Base-by-base conservation (phyloP, 2,329 filamentous ascomycete genomes). In the Pseudocercospora fuligena region DNA sequence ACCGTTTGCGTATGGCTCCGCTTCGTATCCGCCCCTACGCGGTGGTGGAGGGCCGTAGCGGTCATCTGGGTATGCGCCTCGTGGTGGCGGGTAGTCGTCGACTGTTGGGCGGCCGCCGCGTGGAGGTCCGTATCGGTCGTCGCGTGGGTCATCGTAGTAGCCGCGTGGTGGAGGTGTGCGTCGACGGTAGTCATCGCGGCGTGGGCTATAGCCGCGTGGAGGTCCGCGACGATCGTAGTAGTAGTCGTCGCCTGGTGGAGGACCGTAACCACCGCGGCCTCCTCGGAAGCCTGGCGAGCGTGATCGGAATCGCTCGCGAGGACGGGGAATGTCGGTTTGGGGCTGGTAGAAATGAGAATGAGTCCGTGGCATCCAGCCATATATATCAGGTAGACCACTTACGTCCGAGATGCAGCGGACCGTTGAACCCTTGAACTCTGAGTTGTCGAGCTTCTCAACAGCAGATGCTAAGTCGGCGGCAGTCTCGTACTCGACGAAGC, bases 401-500 rank as follows among this genome's bases (percentile, higher is more conserved):
- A 98, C 94, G 83, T 97, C 94, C 75, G 93, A 89, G 75, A 92
- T 84, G 81, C 95, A 99, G 72, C 87, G 90, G 73, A 99, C 94
- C 72, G 89, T 87, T 72, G 89, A 89, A 74, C 93, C 93, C 84
- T 97, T 97, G 82, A 98, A 98, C 77, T 97, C 93, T 78, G 89
- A 90, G 72, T 89, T 89, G 79, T 98, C 93, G 70, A 99, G 91
- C 82, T 97, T 97, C 80, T 97, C 93, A 65, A 98, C 92, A 62
- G 95, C 95, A 67, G 90, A 90, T 78, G 92, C 93, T 66, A 99
- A 84, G 77, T 99, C 95, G 72, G 89, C 90, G 66, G 91, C 91
- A 69, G 93, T 97, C 82, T 99, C 95, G 77, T 97, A 99, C 79
- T 99, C 95, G 78, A 99, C 94, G 80, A 97, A 98, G 76, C 78